Conservation (phyloP, 208 protist species). For the Leishmania arabica region DNA sequence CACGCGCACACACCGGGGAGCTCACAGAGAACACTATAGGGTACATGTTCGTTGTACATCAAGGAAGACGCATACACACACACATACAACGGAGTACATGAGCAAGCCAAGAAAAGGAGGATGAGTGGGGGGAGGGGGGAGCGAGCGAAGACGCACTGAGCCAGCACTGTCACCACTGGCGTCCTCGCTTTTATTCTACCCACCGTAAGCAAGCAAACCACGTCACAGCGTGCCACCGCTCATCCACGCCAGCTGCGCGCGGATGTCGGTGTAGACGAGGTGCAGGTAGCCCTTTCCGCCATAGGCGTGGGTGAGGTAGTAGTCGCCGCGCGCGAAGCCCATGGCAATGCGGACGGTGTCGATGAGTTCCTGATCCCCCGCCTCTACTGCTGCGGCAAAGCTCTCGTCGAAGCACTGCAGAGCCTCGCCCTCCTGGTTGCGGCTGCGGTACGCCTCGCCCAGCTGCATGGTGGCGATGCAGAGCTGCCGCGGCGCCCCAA, state of each 20-base stretch:
- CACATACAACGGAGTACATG: neutral
- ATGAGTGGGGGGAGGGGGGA: neutral
- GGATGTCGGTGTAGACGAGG: slow-evolving; percentile 79
- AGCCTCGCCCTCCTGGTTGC: slow-evolving; percentile 54
- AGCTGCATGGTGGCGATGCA: slow-evolving; percentile 84
- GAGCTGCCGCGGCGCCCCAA: slow-evolving; percentile 61
- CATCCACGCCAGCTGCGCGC: slow-evolving; percentile 86
- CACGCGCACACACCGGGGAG: neutral
- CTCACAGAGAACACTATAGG: neutral
- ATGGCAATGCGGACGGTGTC: slow-evolving; percentile 81
- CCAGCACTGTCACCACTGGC: neutral
- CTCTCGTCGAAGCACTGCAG: slow-evolving; percentile 76
- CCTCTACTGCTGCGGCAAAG: slow-evolving; percentile 66
- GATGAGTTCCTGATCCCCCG: slow-evolving; percentile 65
- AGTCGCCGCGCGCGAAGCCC: slow-evolving; percentile 80
- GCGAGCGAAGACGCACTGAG: neutral
- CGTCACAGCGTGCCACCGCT: slow-evolving; percentile 76
- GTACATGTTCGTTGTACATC: slow-evolving; percentile 1
- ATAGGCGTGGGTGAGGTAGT: slow-evolving; percentile 76
- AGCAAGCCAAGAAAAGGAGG: neutral
- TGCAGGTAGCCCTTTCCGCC: slow-evolving; percentile 74
- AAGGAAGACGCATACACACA: neutral
- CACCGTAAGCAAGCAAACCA: neutral
- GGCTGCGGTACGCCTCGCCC: slow-evolving; percentile 66
- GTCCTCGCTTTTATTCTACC: neutral